phyloP scores from a whole-genome alignment of 2,329 filamentous ascomycete species.

The Tolypocladium paradoxum region DNA sequence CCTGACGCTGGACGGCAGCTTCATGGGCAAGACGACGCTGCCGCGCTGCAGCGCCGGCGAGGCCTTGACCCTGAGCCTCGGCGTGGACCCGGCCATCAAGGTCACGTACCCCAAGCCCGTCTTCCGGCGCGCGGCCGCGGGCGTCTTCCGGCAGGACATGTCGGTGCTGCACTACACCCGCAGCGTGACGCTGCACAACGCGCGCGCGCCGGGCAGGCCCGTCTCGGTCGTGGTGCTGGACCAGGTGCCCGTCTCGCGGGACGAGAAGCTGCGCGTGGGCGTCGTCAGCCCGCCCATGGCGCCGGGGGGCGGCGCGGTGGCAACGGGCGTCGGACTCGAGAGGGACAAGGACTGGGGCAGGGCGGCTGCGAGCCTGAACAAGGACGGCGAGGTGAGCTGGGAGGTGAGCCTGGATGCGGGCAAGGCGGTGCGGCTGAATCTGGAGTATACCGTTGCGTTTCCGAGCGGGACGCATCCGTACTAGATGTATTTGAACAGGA shows the following conservation, averaged over 20 bases:
- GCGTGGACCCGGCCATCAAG: constrained; percentile 42
- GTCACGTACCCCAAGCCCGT: constrained; percentile 43
- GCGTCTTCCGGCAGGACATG: constrained; percentile 40
- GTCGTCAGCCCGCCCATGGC: constrained; percentile 35
- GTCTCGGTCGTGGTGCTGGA: constrained; percentile 40
- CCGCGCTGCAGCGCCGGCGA: constrained; percentile 43
- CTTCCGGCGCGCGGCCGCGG: constrained; percentile 35
- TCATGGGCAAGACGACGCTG: constrained; percentile 42
- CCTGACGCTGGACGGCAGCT: constrained; percentile 46
- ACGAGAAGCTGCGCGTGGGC: constrained; percentile 41
- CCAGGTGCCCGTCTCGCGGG: constrained; percentile 46
- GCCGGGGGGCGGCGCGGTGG: constrained; percentile 23
- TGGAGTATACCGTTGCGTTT: constrained; percentile 49
- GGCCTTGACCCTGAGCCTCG: constrained; percentile 38
- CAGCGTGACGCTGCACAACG: constrained; percentile 36
- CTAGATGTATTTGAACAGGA: background rate
- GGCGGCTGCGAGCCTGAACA: constrained; percentile 36
- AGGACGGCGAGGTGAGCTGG: constrained; percentile 46
- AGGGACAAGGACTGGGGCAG: constrained; percentile 33
- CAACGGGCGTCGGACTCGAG: constrained; percentile 17
- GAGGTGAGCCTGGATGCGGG: constrained; percentile 43
- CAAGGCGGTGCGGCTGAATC: constrained; percentile 37
- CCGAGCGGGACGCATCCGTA: constrained; percentile 31
- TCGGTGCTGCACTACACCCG: constrained; percentile 33
- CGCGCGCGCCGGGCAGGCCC: constrained; percentile 23